Evolutionary conservation across 169 alveolate species (phyloP), one percentile per base, ranked within the genome.

Genomic region (Plasmodium coatneyi): DNA sequence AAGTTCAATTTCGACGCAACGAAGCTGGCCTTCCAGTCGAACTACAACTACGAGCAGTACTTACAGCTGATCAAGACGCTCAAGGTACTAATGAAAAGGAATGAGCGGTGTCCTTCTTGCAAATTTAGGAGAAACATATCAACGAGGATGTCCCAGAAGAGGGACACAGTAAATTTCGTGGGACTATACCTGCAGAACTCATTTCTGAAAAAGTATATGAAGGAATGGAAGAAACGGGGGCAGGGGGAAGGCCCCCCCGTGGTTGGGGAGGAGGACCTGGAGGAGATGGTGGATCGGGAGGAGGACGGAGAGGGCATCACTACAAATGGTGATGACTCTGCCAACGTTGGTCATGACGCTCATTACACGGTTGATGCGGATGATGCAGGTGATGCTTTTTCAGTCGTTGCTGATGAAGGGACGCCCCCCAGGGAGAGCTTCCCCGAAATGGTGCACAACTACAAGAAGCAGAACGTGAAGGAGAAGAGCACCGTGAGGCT

Each of bases 401-500:
- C 16, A 2, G 1, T 19, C 56, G 5, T 12, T 46, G 0, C 5
- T 0, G 46, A 39, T 39, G 46, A 6, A 5, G 9, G 46, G 7
- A 39, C 46, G 5, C 22, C 54, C 28, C 43, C 78, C 12, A 66
- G 49, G 87, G 82, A 76, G n/a, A 60, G 84, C 19, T 39, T 96
- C 83, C 60, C 93, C 41, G 54, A 76, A 9, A 54, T 80, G 74
- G 82, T 82, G 36, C 81, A 28, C 72, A 94, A 16, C 80, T 93
- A 83, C 91, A 96, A 92, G 87, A 95, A 95, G 60, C 95, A 72
- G 89, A 30, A 96, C 36, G 95, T 95, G 66, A 92, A 92, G 96
- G 97, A 96, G 82, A 94, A 92, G 93, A 93, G 94, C 92, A 87
- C 84, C 80, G 93, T 96, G 80, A 97, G 95, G 66, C 82, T 96